Percentiles rank a stretch among this genome's conserved stretches.
Conservation (phyloP, 2,329 filamentous ascomycete genomes). For the Fusarium zealandicum region DNA sequence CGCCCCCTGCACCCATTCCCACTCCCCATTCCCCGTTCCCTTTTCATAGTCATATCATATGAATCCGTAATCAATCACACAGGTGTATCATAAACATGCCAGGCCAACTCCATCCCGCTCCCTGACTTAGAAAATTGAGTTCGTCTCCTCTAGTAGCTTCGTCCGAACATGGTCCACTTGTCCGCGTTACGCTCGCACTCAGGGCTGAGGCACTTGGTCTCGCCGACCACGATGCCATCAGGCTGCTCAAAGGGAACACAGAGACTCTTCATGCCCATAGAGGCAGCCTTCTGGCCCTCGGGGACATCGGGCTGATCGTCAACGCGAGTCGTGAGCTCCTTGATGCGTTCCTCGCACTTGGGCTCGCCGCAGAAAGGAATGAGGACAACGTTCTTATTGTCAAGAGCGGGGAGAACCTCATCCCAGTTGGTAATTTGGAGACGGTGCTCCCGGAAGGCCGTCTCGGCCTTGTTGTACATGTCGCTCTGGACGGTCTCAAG, state of each 20-base stretch:
- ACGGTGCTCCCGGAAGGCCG: conserved; percentile 80
- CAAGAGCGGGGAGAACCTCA: conserved; percentile 87
- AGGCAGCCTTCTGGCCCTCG: conserved; percentile 61
- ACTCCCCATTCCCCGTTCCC: conserved; percentile 22
- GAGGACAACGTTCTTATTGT: conserved; percentile 89
- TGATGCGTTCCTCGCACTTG: conserved; percentile 92
- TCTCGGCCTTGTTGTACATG: conserved; percentile 78
- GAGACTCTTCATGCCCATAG: conserved; percentile 73
- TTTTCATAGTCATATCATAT: conserved; percentile 40
- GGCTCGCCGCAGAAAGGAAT: conserved; percentile 86
- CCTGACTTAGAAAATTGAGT: conserved; percentile 29
- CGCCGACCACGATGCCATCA: conserved; percentile 75
- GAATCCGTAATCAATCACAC: conserved; percentile 42
- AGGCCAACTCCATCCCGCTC: conserved; percentile 40
- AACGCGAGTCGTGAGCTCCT: conserved; percentile 85
- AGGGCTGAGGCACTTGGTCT: conserved; percentile 92
- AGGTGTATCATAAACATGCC: conserved; percentile 43
- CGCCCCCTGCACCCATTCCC: no score
- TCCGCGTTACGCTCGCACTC: conserved; percentile 79
- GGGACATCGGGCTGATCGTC: conserved; percentile 64
- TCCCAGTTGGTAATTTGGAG: conserved; percentile 86
- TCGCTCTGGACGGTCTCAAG: conserved; percentile 91
- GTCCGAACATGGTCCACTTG: conserved; percentile 92
- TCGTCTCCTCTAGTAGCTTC: conserved; percentile 62
- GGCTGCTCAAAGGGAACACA: conserved; percentile 87